Evolutionary conservation across 2,329 filamentous ascomycete genomes (phyloP).

Genomic region (Rutstroemia sydowiana): DNA sequence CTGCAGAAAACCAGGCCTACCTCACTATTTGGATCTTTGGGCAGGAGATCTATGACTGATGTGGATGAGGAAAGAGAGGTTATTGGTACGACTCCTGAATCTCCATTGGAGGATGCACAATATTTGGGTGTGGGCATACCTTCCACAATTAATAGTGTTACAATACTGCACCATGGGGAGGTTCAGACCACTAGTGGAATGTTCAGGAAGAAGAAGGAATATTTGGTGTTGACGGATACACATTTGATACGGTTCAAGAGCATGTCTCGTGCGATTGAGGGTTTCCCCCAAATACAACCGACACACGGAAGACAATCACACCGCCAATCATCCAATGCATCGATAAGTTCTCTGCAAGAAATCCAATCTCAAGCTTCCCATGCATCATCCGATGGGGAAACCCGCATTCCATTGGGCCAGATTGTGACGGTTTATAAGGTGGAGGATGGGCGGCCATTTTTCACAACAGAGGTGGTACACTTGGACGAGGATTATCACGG

Average conservation of each 20-base stretch:
- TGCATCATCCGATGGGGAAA: slow-evolving; percentile 45
- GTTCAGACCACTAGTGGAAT: slow-evolving; percentile 63
- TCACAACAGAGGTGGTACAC: slow-evolving; percentile 60
- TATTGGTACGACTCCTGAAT: slow-evolving; percentile 19
- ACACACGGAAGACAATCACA: slow-evolving; percentile 35
- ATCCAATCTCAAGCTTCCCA: slow-evolving; percentile 43
- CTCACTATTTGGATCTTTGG: slow-evolving; percentile 30
- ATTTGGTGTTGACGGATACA: slow-evolving; percentile 62
- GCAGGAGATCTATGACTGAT: slow-evolving; percentile 25
- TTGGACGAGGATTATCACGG: slow-evolving; percentile 58
- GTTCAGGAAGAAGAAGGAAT: slow-evolving; percentile 67
- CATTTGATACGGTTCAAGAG: slow-evolving; percentile 63
- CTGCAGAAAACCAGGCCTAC: slow-evolving; percentile 27
- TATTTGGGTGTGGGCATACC: slow-evolving; percentile 9
- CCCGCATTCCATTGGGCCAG: slow-evolving; percentile 52
- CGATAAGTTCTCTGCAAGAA: slow-evolving; percentile 54
- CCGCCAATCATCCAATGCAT: slow-evolving; percentile 51
- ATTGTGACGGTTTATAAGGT: slow-evolving; percentile 60
- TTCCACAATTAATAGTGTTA: slow-evolving; percentile 16
- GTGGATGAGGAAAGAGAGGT: slow-evolving; percentile 22
- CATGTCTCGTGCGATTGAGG: slow-evolving; percentile 56
- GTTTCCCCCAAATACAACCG: slow-evolving; percentile 47
- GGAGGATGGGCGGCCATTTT: slow-evolving; percentile 59
- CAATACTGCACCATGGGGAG: slow-evolving; percentile 59
- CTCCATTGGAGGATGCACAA: slow-evolving; percentile 18